Percentiles rank a stretch among this genome's conserved stretches.
These are phyloP conservation scores for Emericellopsis atlantica DNA, from an alignment of 2,329 filamentous ascomycete species.

Conservation along the genomic window DNA sequence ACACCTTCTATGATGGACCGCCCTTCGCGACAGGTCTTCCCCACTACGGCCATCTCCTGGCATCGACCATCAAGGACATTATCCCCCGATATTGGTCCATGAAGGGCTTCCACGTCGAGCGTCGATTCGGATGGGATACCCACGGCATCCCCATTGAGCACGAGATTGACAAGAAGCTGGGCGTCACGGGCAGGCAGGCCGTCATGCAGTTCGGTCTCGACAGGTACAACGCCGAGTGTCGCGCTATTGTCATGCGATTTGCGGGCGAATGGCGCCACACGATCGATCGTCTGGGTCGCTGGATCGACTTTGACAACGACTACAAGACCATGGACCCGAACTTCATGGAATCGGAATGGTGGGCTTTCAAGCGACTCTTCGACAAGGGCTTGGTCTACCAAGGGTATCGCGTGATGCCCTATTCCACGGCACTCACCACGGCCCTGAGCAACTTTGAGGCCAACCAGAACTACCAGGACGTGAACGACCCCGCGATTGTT, in stretches of 20 bases:
- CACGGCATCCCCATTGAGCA: constrained; percentile 93
- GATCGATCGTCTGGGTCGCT: constrained; percentile 78
- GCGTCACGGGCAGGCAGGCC: constrained; percentile 76
- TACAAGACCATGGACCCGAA: constrained; percentile 96
- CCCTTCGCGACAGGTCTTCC: constrained; percentile 63
- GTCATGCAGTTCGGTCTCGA: constrained; percentile 77
- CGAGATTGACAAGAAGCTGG: constrained; percentile 93
- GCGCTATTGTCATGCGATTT: constrained; percentile 87
- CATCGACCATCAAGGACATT: constrained; percentile 94
- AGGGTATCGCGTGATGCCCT: constrained; percentile 88
- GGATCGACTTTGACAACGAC: constrained; percentile 97
- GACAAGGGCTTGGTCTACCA: constrained; percentile 85
- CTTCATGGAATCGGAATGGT: constrained; percentile 96
- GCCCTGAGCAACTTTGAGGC: constrained; percentile 89
- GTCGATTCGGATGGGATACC: constrained; percentile 89
- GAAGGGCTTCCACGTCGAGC: constrained; percentile 87
- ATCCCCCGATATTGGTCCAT: constrained; percentile 96
- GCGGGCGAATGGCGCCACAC: constrained; percentile 77
- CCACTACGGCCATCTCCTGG: constrained; percentile 63
- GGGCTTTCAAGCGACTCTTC: constrained; percentile 89
- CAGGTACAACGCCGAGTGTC: constrained; percentile 85
- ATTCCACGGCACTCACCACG: constrained; percentile 81
- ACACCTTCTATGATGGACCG: constrained; percentile 90
- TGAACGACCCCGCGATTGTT: constrained; percentile 81
- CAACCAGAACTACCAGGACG: constrained; percentile 88